These are phyloP conservation scores for Nicotiana knightiana DNA, from an alignment of 257 asterid species.

Conservation along the genomic window DNA sequence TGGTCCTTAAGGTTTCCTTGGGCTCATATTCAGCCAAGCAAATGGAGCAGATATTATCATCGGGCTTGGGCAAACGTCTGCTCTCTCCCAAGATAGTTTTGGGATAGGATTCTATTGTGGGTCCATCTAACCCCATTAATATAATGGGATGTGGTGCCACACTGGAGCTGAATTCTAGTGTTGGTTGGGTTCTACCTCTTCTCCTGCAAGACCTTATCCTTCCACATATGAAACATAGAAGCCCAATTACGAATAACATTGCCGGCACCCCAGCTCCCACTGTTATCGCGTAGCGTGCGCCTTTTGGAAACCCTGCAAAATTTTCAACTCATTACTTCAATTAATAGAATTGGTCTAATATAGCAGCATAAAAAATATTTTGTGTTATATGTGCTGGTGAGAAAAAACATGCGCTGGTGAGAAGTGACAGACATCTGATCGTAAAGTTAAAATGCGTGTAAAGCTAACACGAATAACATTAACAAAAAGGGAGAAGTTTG, in stretches of 20 bases:
- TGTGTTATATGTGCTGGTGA: too few species aligned
- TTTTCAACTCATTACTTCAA: not conserved
- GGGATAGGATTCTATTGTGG: conserved; percentile 45
- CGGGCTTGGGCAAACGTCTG: conserved; percentile 40
- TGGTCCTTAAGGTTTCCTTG: conserved; percentile 39
- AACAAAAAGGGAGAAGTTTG: too few species aligned
- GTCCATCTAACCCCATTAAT: conserved; percentile 30
- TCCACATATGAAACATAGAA: conserved; percentile 23
- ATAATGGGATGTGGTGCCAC: conserved; percentile 16
- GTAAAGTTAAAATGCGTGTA: too few species aligned
- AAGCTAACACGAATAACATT: too few species aligned
- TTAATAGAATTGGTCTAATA: not conserved
- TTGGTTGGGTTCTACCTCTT: conserved; percentile 10
- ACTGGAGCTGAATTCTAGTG: conserved; percentile 20
- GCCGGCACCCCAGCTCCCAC: conserved; percentile 44
- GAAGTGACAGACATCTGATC: too few species aligned
- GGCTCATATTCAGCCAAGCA: conserved; percentile 44
- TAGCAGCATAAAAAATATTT: too few species aligned
- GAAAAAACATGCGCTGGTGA: too few species aligned
- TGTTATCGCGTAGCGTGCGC: conserved; percentile 32
- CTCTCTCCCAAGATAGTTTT: conserved; percentile 47
- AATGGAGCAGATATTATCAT: conserved; percentile 37
- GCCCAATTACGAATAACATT: conserved; percentile 31
- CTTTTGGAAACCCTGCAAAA: conserved; percentile 33
- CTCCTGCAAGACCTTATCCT: conserved; percentile 15